Conservation (phyloP, 2,329 filamentous ascomycete genomes). For the Hansfordia pulvinata region DNA sequence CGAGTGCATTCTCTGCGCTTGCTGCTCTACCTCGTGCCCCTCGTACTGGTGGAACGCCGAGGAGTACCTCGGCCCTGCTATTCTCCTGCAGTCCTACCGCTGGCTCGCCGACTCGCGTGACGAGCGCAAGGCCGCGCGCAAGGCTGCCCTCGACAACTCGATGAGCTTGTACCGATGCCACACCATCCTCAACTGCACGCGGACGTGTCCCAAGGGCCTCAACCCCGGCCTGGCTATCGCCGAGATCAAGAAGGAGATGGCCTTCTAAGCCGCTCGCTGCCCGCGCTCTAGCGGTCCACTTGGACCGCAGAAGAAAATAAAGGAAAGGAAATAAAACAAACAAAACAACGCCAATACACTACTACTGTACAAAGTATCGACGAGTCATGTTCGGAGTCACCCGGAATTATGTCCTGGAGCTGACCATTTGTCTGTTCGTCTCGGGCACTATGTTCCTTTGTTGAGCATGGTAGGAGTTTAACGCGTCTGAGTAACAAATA, state of each 20-base stretch:
- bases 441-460: slow-evolving; percentile 10
- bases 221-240: slow-evolving; percentile 94
- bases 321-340: too few species aligned
- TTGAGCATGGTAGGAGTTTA: slow-evolving; percentile 12
- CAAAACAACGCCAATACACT: too few species aligned
- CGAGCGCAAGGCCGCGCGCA: slow-evolving; percentile 76
- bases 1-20: slow-evolving; percentile 98
- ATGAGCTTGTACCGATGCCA: slow-evolving; percentile 99
- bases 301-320: too few species aligned
- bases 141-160: slow-evolving; percentile 87
- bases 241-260: slow-evolving; percentile 97
- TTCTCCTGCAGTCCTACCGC: slow-evolving; percentile 94
- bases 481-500: slow-evolving; percentile 3
- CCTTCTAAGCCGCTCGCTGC: too few species aligned
- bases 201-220: slow-evolving; percentile 94
- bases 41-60: slow-evolving; percentile 99
- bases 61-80: slow-evolving; percentile 94
- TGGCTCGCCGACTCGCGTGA: slow-evolving; percentile 95
- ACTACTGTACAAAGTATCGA: slow-evolving; percentile 10
- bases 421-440: slow-evolving; percentile 9
- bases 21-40: slow-evolving; percentile 98
- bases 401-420: slow-evolving; percentile 5
- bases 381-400: slow-evolving; percentile 9
- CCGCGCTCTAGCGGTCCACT: too few species aligned
- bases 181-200: slow-evolving; percentile 97